A percentile compares a stretch with the other conserved stretches of the same genome.
Conservation (phyloP, 169 alveolate genomes). For the Plasmodium adleri region DNA sequence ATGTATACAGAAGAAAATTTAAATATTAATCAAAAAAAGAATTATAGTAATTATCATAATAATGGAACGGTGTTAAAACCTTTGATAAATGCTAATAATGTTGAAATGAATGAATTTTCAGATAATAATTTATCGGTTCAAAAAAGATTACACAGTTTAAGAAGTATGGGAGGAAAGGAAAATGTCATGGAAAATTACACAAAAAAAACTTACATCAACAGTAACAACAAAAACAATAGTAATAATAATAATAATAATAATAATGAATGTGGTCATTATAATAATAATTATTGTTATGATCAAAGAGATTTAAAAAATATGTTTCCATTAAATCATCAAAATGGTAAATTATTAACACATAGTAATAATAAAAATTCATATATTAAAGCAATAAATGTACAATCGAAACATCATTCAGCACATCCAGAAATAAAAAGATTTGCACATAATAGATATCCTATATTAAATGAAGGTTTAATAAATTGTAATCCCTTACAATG, state of each 20-base stretch:
- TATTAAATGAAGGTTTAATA: constrained; percentile 4
- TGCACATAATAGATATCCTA: constrained; percentile 11
- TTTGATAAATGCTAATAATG: background rate
- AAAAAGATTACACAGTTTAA: background rate
- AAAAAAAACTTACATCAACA: background rate
- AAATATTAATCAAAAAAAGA: background rate
- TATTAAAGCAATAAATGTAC: too few species aligned
- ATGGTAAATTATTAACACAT: background rate
- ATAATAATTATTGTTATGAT: background rate
- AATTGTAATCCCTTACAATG: constrained; percentile 20
- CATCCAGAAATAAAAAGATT: background rate
- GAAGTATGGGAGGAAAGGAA: background rate
- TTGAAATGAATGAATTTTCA: background rate
- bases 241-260: background rate
- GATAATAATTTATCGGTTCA: background rate
- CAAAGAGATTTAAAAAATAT: background rate
- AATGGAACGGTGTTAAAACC: background rate
- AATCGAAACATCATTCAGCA: too few species aligned
- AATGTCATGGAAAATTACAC: background rate
- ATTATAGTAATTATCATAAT: background rate
- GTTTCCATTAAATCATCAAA: background rate
- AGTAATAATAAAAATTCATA: background rate
- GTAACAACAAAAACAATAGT: background rate
- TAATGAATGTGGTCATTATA: background rate
- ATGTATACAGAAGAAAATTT: background rate